A percentile compares a stretch with the other conserved stretches of the same genome.
Conservation (phyloP, 2,329 filamentous ascomycete genomes). For the Hypoxylon sp. region DNA sequence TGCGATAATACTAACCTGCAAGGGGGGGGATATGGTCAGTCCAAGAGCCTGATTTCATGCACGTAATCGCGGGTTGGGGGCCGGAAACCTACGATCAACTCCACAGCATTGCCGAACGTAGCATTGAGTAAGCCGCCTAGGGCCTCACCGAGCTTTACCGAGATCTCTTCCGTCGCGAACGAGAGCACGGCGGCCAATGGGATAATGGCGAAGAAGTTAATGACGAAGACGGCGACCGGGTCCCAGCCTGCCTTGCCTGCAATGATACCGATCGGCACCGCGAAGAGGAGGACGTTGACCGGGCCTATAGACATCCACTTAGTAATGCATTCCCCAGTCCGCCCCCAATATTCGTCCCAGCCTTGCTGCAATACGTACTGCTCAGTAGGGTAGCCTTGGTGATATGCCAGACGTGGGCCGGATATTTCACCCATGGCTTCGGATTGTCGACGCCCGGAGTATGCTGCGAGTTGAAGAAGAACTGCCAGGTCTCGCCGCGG, state of each 20-base stretch:
- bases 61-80: conserved; percentile 30
- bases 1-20: conserved; percentile 89
- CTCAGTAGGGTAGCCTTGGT: conserved; percentile 68
- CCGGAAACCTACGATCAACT: conserved; percentile 72
- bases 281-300: conserved; percentile 77
- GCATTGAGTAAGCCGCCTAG: conserved; percentile 80
- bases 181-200: conserved; percentile 79
- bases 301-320: conserved; percentile 57
- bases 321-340: conserved; percentile 23
- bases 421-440: conserved; percentile 58
- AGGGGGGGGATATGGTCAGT: conserved; percentile 27
- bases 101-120: conserved; percentile 83
- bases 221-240: conserved; percentile 75
- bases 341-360: neutral
- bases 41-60: conserved; percentile 17
- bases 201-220: conserved; percentile 86
- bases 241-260: conserved; percentile 72
- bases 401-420: conserved; percentile 66
- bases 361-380: conserved; percentile 58
- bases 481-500: conserved; percentile 51
- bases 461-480: conserved; percentile 62
- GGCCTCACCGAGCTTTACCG: conserved; percentile 77
- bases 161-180: conserved; percentile 83
- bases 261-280: conserved; percentile 78
- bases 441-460: conserved; percentile 66